phyloP scores from a whole-genome alignment of 2,329 filamentous ascomycete genomes.

The Cordyceps javanica region DNA sequence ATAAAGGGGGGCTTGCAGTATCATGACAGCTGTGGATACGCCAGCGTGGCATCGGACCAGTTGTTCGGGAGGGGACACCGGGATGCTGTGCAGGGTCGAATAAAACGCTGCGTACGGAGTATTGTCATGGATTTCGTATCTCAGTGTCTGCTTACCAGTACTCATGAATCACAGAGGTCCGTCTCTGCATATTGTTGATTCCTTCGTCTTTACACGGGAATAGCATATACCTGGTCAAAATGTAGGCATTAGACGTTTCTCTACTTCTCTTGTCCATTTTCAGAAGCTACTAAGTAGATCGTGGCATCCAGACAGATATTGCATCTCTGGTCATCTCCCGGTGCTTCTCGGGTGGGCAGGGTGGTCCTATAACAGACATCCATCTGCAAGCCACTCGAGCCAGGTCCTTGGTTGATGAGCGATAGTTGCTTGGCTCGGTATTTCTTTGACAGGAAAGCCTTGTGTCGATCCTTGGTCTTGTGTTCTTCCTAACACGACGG shows the following conservation, averaged over 20 bases:
- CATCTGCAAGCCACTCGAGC: not conserved
- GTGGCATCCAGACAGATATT: not conserved
- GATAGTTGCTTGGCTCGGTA: not conserved
- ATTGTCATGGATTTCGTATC: not conserved
- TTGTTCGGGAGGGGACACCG: not conserved
- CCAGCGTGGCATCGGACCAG: slow-evolving; percentile 9
- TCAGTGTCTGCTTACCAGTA: not conserved
- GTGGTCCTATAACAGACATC: not conserved
- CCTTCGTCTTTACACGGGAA: not conserved
- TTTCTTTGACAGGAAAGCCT: not conserved
- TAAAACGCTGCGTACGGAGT: not conserved
- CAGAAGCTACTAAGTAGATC: too few species aligned
- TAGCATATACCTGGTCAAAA: not conserved
- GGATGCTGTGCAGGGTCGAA: not conserved
- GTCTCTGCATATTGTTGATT: not conserved
- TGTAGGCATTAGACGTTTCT: too few species aligned
- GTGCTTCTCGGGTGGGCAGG: not conserved
- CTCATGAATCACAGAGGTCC: too few species aligned
- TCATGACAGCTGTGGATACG: slow-evolving; percentile 5
- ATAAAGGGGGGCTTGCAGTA: not conserved
- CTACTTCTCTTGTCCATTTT: too few species aligned
- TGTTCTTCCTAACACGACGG: not conserved
- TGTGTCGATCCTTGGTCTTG: not conserved
- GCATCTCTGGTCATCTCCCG: not conserved
- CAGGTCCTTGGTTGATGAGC: not conserved